Percentiles rank a stretch among this genome's conserved stretches.
phyloP scores from a whole-genome alignment of 192 early-diverging fungal species.

The Umbelopsis sp. region DNA sequence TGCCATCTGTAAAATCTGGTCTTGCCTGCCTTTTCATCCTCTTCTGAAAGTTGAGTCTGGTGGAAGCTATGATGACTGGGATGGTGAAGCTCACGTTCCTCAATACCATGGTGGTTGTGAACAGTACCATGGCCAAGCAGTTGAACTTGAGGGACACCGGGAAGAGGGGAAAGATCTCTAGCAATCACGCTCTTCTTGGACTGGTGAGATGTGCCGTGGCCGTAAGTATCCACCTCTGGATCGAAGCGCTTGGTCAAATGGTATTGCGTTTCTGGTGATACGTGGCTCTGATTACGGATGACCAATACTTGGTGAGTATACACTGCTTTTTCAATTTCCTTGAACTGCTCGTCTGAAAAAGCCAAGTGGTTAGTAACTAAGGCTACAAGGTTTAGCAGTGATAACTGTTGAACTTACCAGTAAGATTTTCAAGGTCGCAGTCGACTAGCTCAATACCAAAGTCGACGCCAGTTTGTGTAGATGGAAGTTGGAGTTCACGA shows the following conservation, averaged over 20 bases:
- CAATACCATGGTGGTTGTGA: conserved; percentile 34
- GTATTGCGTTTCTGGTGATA: conserved; percentile 35
- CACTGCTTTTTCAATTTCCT: conserved; percentile 35
- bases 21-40: conserved; percentile 32
- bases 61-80: conserved; percentile 38
- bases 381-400: not conserved
- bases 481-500: conserved; percentile 10
- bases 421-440: conserved; percentile 36
- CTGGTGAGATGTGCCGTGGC: conserved; percentile 36
- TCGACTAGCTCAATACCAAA: conserved; percentile 31
- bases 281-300: conserved; percentile 34
- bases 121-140: conserved; percentile 37
- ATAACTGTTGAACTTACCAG: conserved; percentile 19
- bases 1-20: conserved; percentile 46
- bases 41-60: conserved; percentile 28
- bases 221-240: conserved; percentile 35
- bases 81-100: conserved; percentile 35
- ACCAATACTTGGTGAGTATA: conserved; percentile 39
- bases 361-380: not conserved
- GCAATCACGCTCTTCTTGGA: conserved; percentile 34
- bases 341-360: conserved; percentile 35
- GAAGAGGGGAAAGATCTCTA: conserved; percentile 37
- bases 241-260: conserved; percentile 34
- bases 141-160: conserved; percentile 35
- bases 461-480: conserved; percentile 36